These are phyloP conservation scores for Tuber calosporum DNA, from an alignment of 495 filamentous ascomycete genomes.

Conservation along the genomic window DNA sequence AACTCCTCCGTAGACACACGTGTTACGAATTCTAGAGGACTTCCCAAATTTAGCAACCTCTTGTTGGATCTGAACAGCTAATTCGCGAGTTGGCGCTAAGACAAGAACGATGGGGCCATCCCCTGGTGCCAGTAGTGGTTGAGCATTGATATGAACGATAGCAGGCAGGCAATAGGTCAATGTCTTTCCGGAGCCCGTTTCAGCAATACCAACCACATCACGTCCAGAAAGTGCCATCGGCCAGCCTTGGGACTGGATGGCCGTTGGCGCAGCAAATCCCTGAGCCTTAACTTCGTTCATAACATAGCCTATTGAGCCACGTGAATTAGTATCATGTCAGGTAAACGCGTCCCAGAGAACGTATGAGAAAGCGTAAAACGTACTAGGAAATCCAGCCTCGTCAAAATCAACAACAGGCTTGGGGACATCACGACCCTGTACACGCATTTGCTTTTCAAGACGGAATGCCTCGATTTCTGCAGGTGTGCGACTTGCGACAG, in stretches of 20 bases:
- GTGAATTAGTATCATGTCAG: constrained; percentile 10
- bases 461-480: constrained; percentile 83
- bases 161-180: constrained; percentile 96
- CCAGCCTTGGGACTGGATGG: constrained; percentile 98
- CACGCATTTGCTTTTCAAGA: constrained; percentile 66
- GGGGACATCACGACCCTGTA: constrained; percentile 70
- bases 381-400: constrained; percentile 82
- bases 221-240: constrained; percentile 97
- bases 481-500: constrained; percentile 63
- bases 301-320: constrained; percentile 57
- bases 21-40: constrained; percentile 96
- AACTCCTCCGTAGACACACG: constrained; percentile 97
- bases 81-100: constrained; percentile 88
- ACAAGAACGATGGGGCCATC: constrained; percentile 96
- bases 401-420: constrained; percentile 94
- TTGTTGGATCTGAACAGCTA: constrained; percentile 96
- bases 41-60: constrained; percentile 94
- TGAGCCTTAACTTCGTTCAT: constrained; percentile 97
- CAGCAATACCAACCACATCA: constrained; percentile 97
- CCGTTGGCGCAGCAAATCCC: constrained; percentile 82
- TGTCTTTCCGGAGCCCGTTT: constrained; percentile 98
- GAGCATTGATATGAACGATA: constrained; percentile 98
- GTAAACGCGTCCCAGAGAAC: neutral
- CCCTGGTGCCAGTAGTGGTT: constrained; percentile 91
- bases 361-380: constrained; percentile 9